phyloP scores from a whole-genome alignment of 2,329 filamentous ascomycete genomes.

The Colletotrichum sp. region DNA sequence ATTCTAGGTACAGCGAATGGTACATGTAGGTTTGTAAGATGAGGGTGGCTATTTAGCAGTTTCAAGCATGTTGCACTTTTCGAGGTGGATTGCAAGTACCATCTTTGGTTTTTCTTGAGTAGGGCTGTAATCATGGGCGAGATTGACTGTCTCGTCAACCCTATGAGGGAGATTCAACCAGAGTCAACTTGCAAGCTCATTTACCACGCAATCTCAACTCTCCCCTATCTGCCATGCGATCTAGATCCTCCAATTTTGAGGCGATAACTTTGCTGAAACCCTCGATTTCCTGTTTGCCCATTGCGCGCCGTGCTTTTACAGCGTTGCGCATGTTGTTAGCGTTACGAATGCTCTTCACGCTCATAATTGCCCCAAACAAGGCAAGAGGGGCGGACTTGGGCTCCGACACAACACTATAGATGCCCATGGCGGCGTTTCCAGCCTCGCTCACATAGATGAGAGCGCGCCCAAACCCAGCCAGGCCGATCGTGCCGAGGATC shows the following conservation, averaged over 20 bases:
- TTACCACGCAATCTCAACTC: neutral
- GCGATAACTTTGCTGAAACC: neutral
- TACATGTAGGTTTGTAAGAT: too few species aligned
- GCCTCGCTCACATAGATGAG: neutral
- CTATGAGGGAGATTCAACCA: too few species aligned
- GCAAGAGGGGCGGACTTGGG: neutral
- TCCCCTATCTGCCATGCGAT: rapidly evolving
- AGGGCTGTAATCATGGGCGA: too few species aligned
- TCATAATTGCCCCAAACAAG: neutral
- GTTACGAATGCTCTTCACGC: neutral
- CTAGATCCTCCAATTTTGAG: neutral
- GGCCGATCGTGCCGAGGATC: neutral
- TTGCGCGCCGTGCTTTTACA: neutral
- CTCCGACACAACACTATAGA: neutral
- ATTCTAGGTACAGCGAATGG: too few species aligned
- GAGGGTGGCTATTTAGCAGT: too few species aligned
- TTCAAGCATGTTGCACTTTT: too few species aligned
- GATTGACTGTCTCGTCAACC: too few species aligned
- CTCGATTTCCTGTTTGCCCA: neutral
- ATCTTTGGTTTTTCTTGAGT: too few species aligned
- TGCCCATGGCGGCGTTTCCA: neutral
- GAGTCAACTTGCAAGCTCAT: neutral
- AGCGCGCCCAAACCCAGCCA: neutral
- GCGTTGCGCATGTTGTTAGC: neutral
- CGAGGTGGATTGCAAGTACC: too few species aligned